Evolutionary conservation across 1,139 yeast species (phyloP).

Genomic region (Magnusiomyces suaveolens): DNA sequence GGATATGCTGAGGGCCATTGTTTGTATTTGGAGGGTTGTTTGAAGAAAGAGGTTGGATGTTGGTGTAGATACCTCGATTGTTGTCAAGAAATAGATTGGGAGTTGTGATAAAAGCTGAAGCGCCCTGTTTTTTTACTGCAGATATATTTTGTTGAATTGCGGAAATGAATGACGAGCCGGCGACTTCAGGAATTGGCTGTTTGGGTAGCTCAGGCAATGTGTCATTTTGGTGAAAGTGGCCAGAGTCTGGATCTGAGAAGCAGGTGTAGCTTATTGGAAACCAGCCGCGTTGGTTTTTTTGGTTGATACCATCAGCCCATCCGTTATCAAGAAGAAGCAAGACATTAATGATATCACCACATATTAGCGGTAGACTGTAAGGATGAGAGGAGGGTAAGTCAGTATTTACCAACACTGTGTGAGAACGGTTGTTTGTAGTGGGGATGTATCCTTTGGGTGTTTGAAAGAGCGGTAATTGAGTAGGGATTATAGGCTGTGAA

Average conservation of each 20-base stretch:
- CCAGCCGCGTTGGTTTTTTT: slow-evolving; percentile 29
- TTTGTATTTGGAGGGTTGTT: background rate
- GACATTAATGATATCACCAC: slow-evolving; percentile 49
- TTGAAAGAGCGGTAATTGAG: no score
- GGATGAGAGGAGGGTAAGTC: background rate
- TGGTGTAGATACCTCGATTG: no score
- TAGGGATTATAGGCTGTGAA: no score
- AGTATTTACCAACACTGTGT: background rate
- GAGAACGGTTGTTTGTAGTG: background rate
- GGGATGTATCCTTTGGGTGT: background rate
- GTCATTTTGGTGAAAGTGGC: slow-evolving; percentile 24
- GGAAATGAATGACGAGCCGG: background rate
- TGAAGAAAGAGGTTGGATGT: no score
- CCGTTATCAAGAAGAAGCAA: slow-evolving; percentile 40
- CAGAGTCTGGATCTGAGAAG: no score
- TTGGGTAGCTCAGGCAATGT: background rate
- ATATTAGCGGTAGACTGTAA: background rate
- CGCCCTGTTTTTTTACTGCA: background rate
- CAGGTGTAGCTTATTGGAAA: slow-evolving; percentile 22
- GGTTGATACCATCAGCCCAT: slow-evolving; percentile 33
- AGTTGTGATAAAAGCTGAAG: no score
- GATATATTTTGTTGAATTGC: background rate
- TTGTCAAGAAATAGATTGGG: no score
- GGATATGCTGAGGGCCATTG: background rate
- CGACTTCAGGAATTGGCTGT: background rate